Base-by-base conservation (phyloP, 768 basidiomycete genomes). In the Naganishia friedmannii region DNA sequence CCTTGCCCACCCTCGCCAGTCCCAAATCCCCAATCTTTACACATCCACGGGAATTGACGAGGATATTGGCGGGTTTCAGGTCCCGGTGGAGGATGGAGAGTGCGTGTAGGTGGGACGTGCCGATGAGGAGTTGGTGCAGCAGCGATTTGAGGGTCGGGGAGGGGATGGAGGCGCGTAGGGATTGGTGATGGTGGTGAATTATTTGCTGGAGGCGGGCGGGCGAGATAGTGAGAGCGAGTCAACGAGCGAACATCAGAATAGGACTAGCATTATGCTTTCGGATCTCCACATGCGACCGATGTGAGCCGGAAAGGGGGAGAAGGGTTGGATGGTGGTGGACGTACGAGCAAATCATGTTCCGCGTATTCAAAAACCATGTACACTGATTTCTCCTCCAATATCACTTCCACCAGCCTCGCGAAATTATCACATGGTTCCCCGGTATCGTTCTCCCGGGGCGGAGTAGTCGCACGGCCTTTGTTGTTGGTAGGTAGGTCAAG, bases 361-460 rank as follows among this genome's bases (percentile, higher is more conserved):
- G 95, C 95, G 75, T 96, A 99, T 75, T 98, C 95, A 74, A 99
- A 98, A 17, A 98, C 93, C 92, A 99, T 97, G 80, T 93, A 96
- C 72, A 99, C 98, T 0, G 92, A 93, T 81, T 97, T 97, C 74
- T 98, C 96, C 78, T 99, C 95, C 31, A 99, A 83, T 67, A 99
- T 93, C 48, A 97, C 95, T 79, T 98, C 95, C 74, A 90, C 87
- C 48, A 99, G 86, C 0, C 92, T 87, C 10, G 93, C 92, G 0
- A 99, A 83, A 75, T 99, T 97, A 79, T 91, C 90, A 78, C 71
- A 72, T 21, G 95, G 93, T 67, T 86, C 84, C 15, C 26, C 21
- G 10, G 17, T 37, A 1, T 19, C 58, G 19, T 55, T 39, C 17
- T 55, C 69, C 31, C 37, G 28, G 7, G 29, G 32, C 19, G 32